phyloP scores from a whole-genome alignment of 306 rosid species.

The Betula pendula region DNA sequence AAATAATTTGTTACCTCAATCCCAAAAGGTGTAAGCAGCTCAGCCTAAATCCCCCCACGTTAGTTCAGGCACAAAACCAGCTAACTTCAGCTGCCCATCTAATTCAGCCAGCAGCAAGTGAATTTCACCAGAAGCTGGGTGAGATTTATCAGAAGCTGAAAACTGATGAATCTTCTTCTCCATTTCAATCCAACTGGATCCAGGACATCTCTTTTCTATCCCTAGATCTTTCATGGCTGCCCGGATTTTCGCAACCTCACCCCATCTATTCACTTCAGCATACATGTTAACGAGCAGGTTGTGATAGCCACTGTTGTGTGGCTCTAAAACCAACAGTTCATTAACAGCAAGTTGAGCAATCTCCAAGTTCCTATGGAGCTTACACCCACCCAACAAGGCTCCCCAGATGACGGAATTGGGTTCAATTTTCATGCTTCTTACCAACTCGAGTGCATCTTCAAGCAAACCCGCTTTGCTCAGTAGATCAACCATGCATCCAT shows the following conservation, averaged over 20 bases:
- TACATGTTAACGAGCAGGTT: constrained; percentile 65
- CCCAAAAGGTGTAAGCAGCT: background rate
- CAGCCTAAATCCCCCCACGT: background rate
- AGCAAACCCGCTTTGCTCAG: constrained; percentile 77
- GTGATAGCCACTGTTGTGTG: constrained; percentile 62
- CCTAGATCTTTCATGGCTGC: constrained; percentile 62
- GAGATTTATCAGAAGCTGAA: constrained; percentile 62
- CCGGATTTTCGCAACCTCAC: constrained; percentile 58
- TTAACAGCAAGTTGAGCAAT: constrained; percentile 49
- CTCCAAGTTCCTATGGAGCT: constrained; percentile 58
- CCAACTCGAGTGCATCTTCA: constrained; percentile 64
- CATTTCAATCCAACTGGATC: constrained; percentile 80
- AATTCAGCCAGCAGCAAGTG: constrained; percentile 46
- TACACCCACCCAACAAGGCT: constrained; percentile 78
- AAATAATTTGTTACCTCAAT: background rate
- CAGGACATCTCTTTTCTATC: constrained; percentile 70
- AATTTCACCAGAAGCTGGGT: constrained; percentile 49
- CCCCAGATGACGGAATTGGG: constrained; percentile 79
- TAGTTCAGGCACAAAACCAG: constrained; percentile 43
- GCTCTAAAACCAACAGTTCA: constrained; percentile 60
- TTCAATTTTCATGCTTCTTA: constrained; percentile 52
- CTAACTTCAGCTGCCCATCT: constrained; percentile 58
- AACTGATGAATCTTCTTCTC: constrained; percentile 49
- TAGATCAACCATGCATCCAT: constrained; percentile 86
- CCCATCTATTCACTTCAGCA: constrained; percentile 65